These are phyloP conservation scores for Neurospora discreta DNA, from an alignment of 495 filamentous ascomycete genomes.

Conservation along the genomic window DNA sequence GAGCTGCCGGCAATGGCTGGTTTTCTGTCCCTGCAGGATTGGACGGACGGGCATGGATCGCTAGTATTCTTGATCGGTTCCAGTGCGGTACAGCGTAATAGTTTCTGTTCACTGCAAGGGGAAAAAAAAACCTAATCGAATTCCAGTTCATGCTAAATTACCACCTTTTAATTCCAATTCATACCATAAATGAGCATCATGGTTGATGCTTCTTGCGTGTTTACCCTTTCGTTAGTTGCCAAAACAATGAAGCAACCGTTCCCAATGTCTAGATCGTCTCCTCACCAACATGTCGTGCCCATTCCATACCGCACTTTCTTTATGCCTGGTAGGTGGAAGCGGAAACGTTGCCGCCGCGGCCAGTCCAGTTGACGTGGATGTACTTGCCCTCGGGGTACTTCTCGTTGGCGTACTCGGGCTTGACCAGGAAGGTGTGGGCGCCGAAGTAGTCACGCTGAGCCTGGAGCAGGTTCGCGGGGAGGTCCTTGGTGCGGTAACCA, in stretches of 20 bases:
- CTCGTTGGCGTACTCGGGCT: slow-evolving; percentile 74
- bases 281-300: slow-evolving; percentile 1
- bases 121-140: neutral
- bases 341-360: slow-evolving; percentile 89
- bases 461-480: slow-evolving; percentile 95
- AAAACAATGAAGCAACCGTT: neutral
- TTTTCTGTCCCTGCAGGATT: neutral
- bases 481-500: slow-evolving; percentile 87
- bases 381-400: slow-evolving; percentile 81
- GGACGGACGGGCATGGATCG: neutral
- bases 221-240: neutral
- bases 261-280: neutral
- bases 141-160: neutral
- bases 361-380: slow-evolving; percentile 99
- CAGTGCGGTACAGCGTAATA: neutral
- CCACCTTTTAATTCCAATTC: neutral
- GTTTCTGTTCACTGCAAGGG: neutral
- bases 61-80: neutral
- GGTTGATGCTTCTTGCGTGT: neutral
- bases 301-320: slow-evolving; percentile 13
- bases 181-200: neutral
- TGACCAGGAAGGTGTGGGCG: slow-evolving; percentile 96
- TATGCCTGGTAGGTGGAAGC: slow-evolving; percentile 97
- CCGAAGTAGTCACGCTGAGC: slow-evolving; percentile 99
- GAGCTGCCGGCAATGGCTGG: neutral